Evolutionary conservation across 352 stramenopile species (phyloP).

Genomic region (Pythium apleroticum): DNA sequence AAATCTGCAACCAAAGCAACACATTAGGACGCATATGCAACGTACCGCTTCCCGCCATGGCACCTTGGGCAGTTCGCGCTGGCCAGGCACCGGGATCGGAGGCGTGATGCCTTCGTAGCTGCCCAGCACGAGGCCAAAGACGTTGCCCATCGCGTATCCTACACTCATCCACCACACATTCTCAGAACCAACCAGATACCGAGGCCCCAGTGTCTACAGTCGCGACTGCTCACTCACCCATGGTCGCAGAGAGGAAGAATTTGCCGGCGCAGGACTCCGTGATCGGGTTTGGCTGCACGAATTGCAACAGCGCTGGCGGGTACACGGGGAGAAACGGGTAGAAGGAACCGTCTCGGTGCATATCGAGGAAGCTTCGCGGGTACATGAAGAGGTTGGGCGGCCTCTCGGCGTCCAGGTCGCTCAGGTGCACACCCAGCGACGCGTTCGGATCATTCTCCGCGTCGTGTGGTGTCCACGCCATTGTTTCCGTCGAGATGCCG

Average conservation of each 20-base stretch:
- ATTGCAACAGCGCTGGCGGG: slow-evolving; percentile 58
- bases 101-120: slow-evolving; percentile 88
- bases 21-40: slow-evolving; percentile 1
- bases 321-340: slow-evolving; percentile 76
- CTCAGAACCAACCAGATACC: no score
- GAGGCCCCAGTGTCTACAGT: background rate
- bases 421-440: slow-evolving; percentile 51
- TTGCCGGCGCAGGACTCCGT: slow-evolving; percentile 80
- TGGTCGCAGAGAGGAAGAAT: slow-evolving; percentile 74
- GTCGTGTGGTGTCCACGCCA: slow-evolving; percentile 5
- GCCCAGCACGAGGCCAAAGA: slow-evolving; percentile 76
- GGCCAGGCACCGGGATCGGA: slow-evolving; percentile 72
- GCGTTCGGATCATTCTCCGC: slow-evolving; percentile 46
- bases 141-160: slow-evolving; percentile 82
- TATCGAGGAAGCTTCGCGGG: slow-evolving; percentile 55
- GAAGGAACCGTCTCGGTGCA: slow-evolving; percentile 52
- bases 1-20: background rate
- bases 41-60: slow-evolving; percentile 73
- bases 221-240: slow-evolving; percentile 43
- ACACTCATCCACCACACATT: slow-evolving; percentile 21
- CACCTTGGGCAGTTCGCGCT: slow-evolving; percentile 78
- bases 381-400: slow-evolving; percentile 84
- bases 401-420: slow-evolving; percentile 50
- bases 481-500: slow-evolving; percentile 9
- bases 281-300: slow-evolving; percentile 71